Conservation (phyloP, 306 rosid genomes). For the Fragaria nilgerrensis region DNA sequence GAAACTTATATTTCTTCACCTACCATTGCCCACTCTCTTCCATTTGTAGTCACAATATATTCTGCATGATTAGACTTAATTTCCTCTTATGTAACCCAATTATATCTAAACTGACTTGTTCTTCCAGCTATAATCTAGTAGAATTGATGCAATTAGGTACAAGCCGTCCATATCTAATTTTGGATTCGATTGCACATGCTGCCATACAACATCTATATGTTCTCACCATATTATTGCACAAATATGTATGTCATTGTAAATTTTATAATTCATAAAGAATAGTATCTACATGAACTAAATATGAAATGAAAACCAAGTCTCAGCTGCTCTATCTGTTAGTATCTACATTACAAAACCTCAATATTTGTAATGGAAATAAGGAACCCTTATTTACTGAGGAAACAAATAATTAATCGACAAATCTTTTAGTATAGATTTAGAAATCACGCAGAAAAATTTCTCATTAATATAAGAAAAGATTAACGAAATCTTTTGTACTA, state of each 20-base stretch:
- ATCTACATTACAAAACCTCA: neutral
- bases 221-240: neutral
- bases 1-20: neutral
- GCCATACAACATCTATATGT: neutral
- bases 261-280: neutral
- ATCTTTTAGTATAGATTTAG: neutral
- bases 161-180: neutral
- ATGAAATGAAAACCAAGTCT: neutral
- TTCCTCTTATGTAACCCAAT: neutral
- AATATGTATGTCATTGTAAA: neutral
- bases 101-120: neutral
- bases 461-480: neutral
- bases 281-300: neutral
- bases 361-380: neutral
- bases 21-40: neutral
- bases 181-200: slow-evolving; percentile 5
- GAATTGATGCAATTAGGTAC: neutral
- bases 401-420: neutral
- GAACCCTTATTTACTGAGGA: neutral
- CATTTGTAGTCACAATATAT: neutral
- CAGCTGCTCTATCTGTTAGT: neutral
- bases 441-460: neutral
- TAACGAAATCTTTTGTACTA: neutral
- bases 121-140: neutral
- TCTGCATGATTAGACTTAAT: neutral